phyloP scores from a whole-genome alignment of 805 yeast species.

The Suhomyces prunicola region DNA sequence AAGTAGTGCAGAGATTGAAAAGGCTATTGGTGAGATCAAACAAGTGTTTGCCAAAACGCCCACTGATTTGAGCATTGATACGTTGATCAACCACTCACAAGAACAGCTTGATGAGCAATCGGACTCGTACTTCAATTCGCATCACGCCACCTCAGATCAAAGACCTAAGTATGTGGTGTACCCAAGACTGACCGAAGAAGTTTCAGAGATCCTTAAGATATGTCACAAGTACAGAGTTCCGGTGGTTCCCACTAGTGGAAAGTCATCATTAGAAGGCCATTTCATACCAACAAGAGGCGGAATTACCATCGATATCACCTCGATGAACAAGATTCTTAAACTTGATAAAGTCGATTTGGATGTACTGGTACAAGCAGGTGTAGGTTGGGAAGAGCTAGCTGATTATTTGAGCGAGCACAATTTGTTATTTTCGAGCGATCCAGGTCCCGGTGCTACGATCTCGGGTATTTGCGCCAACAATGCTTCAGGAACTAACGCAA shows the following conservation, averaged over 20 bases:
- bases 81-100: conserved; percentile 18
- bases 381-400: conserved; percentile 69
- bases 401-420: conserved; percentile 41
- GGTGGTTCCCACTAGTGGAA: conserved; percentile 75
- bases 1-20: conserved; percentile 13
- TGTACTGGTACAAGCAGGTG: conserved; percentile 72
- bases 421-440: conserved; percentile 43
- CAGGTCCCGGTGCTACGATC: conserved; percentile 75
- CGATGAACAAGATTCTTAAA: conserved; percentile 55
- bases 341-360: conserved; percentile 67
- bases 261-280: conserved; percentile 82
- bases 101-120: conserved; percentile 26
- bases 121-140: conserved; percentile 35
- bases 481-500: conserved; percentile 80
- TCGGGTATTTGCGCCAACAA: conserved; percentile 78
- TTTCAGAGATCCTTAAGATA: conserved; percentile 57
- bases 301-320: conserved; percentile 55
- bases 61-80: not conserved
- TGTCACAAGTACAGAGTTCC: conserved; percentile 63
- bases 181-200: conserved; percentile 65
- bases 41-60: not conserved
- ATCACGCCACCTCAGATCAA: conserved; percentile 27
- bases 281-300: conserved; percentile 68
- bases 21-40: conserved; percentile 23
- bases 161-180: conserved; percentile 47